Percentiles rank a stretch among this genome's conserved stretches.
Evolutionary conservation across 2,329 filamentous ascomycete species (phyloP).

Genomic region (Endothia cerciana): DNA sequence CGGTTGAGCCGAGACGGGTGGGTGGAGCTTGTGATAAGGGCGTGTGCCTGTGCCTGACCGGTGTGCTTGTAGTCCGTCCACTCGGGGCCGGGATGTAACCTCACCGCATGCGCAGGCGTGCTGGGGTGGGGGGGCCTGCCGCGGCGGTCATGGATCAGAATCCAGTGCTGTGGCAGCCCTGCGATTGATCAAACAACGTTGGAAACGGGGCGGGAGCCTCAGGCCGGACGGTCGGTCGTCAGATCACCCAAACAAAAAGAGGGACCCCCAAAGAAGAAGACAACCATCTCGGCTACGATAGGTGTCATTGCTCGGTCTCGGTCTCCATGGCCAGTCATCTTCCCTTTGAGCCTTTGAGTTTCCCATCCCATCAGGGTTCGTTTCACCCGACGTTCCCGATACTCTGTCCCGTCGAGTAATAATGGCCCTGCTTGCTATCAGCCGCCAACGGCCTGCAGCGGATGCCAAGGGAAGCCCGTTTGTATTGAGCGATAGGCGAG

Average conservation of each 20-base stretch:
- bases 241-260: too few species aligned
- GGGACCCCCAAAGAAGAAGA: too few species aligned
- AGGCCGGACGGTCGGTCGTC: too few species aligned
- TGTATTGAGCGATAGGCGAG: background rate
- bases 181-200: background rate
- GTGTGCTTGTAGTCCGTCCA: conserved; percentile 2
- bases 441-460: background rate
- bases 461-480: too few species aligned
- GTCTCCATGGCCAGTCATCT: too few species aligned
- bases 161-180: background rate
- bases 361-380: background rate
- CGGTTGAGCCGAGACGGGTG: conserved; percentile 7
- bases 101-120: background rate
- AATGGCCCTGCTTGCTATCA: background rate
- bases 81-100: conserved; percentile 4
- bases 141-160: background rate
- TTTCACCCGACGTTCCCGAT: background rate
- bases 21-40: conserved; percentile 3
- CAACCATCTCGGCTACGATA: too few species aligned
- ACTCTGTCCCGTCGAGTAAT: background rate
- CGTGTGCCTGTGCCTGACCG: background rate
- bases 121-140: background rate
- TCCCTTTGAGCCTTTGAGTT: background rate
- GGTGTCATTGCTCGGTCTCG: too few species aligned
- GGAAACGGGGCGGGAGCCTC: background rate